phyloP scores from a whole-genome alignment of 345 rosid species.

The Nasturtium officinale region DNA sequence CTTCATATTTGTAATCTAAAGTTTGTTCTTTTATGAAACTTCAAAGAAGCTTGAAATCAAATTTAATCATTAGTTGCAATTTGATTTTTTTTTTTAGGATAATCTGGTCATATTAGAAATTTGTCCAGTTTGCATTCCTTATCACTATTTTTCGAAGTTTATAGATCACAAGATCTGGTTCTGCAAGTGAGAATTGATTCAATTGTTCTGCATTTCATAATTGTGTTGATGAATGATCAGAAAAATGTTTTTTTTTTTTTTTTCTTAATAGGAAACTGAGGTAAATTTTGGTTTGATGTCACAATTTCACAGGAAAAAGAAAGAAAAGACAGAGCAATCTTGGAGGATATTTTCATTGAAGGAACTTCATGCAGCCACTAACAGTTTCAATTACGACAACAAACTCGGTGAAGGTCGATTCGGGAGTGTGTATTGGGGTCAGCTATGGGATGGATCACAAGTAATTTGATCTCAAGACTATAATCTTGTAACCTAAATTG shows the following conservation, averaged over 20 bases:
- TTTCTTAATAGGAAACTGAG: not conserved
- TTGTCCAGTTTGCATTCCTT: not conserved
- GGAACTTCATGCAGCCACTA: slow-evolving; percentile 89
- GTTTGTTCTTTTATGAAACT: not conserved
- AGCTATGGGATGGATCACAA: slow-evolving; percentile 99
- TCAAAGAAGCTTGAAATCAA: not conserved
- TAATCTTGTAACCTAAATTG: not conserved
- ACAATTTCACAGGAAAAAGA: slow-evolving; percentile 52
- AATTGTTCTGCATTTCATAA: slow-evolving; percentile 16
- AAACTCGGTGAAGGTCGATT: slow-evolving; percentile 98
- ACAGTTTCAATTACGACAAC: slow-evolving; percentile 95
- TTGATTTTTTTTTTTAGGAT: not conserved
- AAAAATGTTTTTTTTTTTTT: not conserved
- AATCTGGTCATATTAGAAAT: too few relatives aligned
- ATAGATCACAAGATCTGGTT: slow-evolving; percentile 12
- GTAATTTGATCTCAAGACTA: slow-evolving; percentile 47
- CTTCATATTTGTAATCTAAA: not conserved
- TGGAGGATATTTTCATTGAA: slow-evolving; percentile 93
- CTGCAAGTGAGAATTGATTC: slow-evolving; percentile 3
- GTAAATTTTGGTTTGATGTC: slow-evolving; percentile 26
- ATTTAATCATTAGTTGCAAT: not conserved
- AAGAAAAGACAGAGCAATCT: slow-evolving; percentile 63
- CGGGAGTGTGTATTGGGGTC: slow-evolving; percentile 99
- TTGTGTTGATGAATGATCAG: slow-evolving; percentile 9
- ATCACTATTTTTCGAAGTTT: not conserved